Evolutionary conservation across 768 basidiomycete genomes (phyloP), one percentile per base, ranked within the genome.

Genomic region (Collybiopsis luxurians): DNA sequence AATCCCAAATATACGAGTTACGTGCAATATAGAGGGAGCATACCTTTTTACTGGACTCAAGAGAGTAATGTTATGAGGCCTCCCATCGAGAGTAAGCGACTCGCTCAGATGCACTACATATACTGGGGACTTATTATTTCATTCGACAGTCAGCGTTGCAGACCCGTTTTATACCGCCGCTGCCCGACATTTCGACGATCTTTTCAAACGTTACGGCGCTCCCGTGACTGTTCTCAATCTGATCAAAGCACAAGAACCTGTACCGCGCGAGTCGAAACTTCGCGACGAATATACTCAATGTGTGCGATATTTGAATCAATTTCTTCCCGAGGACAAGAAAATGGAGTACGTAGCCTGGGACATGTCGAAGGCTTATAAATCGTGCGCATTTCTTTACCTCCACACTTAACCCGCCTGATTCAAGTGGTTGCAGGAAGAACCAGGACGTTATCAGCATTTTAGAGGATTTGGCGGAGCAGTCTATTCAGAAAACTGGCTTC

Each of bases 31-130:
- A 82, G 96, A 21, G 96, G 96, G 6, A 95, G 92, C 59, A 98
- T 99, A 34, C 97, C 97, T 0, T 79, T 98, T 2, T 95, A 90
- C 67, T 99, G 97, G 97, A 90, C 91, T 12, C 96, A 99, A 68
- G 97, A 98, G 59, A 86, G 85, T 1, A 92, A 83, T 44, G 86
- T 85, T 53, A 93, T 96, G 84, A 87, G 89, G 61, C 97, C 97
- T 2, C 96, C 95, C 2, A 97, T 99, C 42, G 93, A 98, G 74
- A 94, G 95, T 98, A 58, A 60, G 89, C 71, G 5, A 23, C 4
- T 3, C 23, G 17, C 17, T 36, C n/a, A 24, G 12, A 12, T 27
- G 21, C 43, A 23, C 4, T 24, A 30, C 39, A 19, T 39, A 43
- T 30, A 48, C 21, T n/a, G n/a, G n/a, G n/a, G n/a, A 11, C 28